Conservation (phyloP, 768 basidiomycete species). For the Tephrocybe sp. region DNA sequence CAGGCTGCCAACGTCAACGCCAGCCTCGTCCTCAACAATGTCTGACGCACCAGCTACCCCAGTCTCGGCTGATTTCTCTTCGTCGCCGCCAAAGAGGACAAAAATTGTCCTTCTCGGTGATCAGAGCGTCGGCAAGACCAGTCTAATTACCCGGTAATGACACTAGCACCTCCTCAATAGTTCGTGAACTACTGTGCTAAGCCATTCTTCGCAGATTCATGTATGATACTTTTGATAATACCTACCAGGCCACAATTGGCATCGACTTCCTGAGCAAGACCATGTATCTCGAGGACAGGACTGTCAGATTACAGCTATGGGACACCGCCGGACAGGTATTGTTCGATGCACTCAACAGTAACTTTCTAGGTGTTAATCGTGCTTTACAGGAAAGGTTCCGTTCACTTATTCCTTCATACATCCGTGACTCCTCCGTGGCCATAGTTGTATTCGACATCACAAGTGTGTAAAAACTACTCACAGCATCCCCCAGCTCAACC, state of each 20-base stretch:
- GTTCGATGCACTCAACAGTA: background rate
- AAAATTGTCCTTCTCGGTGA: slow-evolving; percentile 96
- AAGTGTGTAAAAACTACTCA: slow-evolving; percentile 51
- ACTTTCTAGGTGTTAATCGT: slow-evolving; percentile 4
- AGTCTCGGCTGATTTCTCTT: slow-evolving; percentile 78
- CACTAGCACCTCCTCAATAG: slow-evolving; percentile 8
- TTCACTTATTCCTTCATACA: slow-evolving; percentile 96
- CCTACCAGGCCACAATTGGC: slow-evolving; percentile 95
- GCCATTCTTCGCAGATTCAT: slow-evolving; percentile 63
- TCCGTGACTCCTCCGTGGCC: slow-evolving; percentile 97
- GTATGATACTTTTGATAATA: slow-evolving; percentile 99
- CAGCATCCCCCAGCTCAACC: slow-evolving; percentile 5
- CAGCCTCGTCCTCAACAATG: slow-evolving; percentile 21
- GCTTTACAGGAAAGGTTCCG: slow-evolving; percentile 85
- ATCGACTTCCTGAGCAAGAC: slow-evolving; percentile 99
- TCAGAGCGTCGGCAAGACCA: slow-evolving; percentile 98
- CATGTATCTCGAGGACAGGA: slow-evolving; percentile 98
- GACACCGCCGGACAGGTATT: slow-evolving; percentile 92
- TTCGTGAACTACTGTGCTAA: slow-evolving; percentile 4
- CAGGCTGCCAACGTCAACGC: background rate
- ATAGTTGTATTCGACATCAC: slow-evolving; percentile 99
- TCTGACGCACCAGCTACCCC: slow-evolving; percentile 59
- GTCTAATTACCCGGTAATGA: slow-evolving; percentile 90
- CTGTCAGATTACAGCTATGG: slow-evolving; percentile 96
- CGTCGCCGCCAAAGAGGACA: slow-evolving; percentile 88